A percentile compares a stretch with the other conserved stretches of the same genome.
Conservation (phyloP, 2,329 filamentous ascomycete genomes). For the Cladosporium velox region DNA sequence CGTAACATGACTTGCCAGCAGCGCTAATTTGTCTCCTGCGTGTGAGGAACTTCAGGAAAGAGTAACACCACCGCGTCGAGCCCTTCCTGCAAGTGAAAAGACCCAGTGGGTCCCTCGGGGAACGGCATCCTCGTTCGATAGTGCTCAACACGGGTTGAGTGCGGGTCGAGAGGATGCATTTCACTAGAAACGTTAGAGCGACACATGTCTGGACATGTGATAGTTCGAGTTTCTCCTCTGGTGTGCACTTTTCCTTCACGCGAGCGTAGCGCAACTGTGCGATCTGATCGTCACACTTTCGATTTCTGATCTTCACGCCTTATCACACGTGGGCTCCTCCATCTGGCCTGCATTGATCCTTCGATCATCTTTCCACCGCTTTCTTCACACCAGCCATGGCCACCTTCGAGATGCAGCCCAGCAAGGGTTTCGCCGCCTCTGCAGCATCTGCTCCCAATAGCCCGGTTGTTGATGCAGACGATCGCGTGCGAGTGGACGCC, state of each 20-base stretch:
- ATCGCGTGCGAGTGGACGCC: constrained; percentile 12
- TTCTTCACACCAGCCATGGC: constrained; percentile 12
- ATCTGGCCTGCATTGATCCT: neutral
- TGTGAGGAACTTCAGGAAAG: neutral
- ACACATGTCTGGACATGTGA: neutral
- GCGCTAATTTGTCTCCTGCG: neutral
- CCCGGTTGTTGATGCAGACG: constrained; percentile 3
- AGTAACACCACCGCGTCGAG: constrained; percentile 7
- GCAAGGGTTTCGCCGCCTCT: constrained; percentile 7
- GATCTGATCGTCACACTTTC: neutral
- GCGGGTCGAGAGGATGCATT: neutral
- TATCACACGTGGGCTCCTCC: constrained; percentile 1
- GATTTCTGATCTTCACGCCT: constrained; percentile 2
- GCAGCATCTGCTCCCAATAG: constrained; percentile 1
- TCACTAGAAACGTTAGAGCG: neutral
- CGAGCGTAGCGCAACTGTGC: neutral
- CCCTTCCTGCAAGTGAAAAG: neutral
- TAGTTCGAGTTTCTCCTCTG: neutral
- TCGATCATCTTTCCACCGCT: neutral
- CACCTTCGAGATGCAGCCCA: constrained; percentile 17
- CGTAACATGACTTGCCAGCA: neutral
- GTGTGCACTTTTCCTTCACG: neutral
- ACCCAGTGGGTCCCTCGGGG: neutral
- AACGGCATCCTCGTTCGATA: neutral
- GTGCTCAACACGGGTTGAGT: neutral